A percentile compares a stretch with the other conserved stretches of the same genome.
phyloP scores from a whole-genome alignment of 176 grass and related monocot genomes.

The Oryza glaberrima region DNA sequence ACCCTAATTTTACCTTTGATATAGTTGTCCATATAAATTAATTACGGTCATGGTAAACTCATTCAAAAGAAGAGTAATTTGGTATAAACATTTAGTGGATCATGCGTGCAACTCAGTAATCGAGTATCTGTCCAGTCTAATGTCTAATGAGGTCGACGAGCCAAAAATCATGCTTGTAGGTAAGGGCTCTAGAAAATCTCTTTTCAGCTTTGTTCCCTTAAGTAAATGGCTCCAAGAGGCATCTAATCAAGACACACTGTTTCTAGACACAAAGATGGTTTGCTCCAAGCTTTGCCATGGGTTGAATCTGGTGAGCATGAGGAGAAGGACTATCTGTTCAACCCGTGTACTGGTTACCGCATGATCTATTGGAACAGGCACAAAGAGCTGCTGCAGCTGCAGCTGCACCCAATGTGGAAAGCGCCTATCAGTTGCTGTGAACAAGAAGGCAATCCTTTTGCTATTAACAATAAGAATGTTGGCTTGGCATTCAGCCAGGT shows the following conservation, averaged over 20 bases:
- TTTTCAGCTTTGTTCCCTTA: constrained; percentile 19
- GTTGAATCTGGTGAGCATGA: constrained; percentile 37
- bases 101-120: no score
- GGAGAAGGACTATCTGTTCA: constrained; percentile 9
- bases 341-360: constrained; percentile 29
- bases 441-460: constrained; percentile 9
- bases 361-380: background rate
- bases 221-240: background rate
- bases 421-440: no score
- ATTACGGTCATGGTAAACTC: no score
- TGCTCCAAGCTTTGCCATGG: constrained; percentile 44
- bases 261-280: constrained; percentile 26
- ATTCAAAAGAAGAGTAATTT: no score
- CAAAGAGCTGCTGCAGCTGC: background rate
- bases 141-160: no score
- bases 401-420: background rate
- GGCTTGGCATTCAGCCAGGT: constrained; percentile 15
- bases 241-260: background rate
- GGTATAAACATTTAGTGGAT: no score
- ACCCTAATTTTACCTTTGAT: no score
- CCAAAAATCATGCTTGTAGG: constrained; percentile 44
- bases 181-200: background rate
- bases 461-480: background rate
- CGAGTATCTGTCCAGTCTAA: no score
- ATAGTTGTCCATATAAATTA: no score